Evolutionary conservation across 2,329 filamentous ascomycete species (phyloP).

Genomic region (Colletotrichum lini): DNA sequence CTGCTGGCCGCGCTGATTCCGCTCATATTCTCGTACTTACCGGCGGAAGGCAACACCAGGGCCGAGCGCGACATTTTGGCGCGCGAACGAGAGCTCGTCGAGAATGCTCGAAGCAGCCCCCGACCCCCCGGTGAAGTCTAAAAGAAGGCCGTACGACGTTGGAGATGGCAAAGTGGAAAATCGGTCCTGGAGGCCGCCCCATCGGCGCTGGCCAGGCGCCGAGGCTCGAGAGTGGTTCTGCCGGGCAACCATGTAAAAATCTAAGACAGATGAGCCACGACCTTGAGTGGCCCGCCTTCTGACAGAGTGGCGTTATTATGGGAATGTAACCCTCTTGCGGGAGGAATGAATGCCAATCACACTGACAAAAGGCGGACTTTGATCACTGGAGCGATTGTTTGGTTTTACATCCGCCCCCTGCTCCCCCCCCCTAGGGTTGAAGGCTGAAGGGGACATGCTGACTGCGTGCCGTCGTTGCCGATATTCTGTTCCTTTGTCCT

Average conservation of each 20-base stretch:
- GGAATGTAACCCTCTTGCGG: conserved; percentile 4
- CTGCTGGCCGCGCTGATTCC: conserved; percentile 40
- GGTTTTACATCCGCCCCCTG: conserved; percentile 3
- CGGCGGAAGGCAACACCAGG: conserved; percentile 41
- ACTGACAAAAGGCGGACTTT: background rate
- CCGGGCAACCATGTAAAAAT: conserved; percentile 11
- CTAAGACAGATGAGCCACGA: conserved; percentile 22
- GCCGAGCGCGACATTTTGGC: conserved; percentile 35
- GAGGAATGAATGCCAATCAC: conserved; percentile 11
- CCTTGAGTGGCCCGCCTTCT: conserved; percentile 2
- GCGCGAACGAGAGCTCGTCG: conserved; percentile 21
- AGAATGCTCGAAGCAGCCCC: background rate
- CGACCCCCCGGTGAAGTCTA: conserved; percentile 15
- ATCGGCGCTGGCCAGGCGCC: background rate
- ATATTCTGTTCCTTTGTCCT: background rate
- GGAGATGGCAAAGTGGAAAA: background rate
- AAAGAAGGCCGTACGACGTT: conserved; percentile 33
- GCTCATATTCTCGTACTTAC: conserved; percentile 42
- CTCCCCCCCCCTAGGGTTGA: too few relatives aligned
- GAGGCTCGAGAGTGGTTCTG: background rate
- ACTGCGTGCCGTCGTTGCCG: background rate
- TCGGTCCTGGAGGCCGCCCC: background rate
- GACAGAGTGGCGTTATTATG: conserved; percentile 17
- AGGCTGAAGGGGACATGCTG: conserved; percentile 9
- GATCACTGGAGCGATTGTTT: conserved; percentile 22